phyloP scores from a whole-genome alignment of 2,329 filamentous ascomycete species.

The Venturia effusa region DNA sequence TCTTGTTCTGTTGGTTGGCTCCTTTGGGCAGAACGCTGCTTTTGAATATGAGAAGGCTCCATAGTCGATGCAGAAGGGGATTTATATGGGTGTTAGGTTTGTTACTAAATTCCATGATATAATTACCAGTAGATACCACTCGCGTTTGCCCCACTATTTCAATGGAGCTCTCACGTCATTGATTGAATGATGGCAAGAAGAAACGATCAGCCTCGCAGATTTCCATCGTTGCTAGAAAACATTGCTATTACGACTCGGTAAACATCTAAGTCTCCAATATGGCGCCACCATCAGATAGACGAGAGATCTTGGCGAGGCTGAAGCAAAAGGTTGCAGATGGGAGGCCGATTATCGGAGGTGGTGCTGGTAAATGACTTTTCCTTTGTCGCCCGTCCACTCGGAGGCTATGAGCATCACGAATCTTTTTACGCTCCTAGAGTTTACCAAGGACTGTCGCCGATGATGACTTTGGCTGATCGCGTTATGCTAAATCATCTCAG shows the following conservation, averaged over 20 bases:
- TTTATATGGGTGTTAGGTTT: too few species aligned
- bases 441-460: too few species aligned
- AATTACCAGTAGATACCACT: not conserved
- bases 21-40: not conserved
- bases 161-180: not conserved
- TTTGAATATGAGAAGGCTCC: not conserved
- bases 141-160: not conserved
- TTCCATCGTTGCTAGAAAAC: not conserved
- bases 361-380: constrained; percentile 36
- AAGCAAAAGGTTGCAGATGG: constrained; percentile 43
- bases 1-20: not conserved
- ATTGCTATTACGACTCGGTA: too few species aligned
- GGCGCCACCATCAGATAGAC: constrained; percentile 46
- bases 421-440: too few species aligned
- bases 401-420: too few species aligned
- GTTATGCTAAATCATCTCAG: constrained; percentile 22
- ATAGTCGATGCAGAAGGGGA: not conserved
- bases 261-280: constrained; percentile 27
- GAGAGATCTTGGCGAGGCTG: constrained; percentile 45
- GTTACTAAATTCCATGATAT: too few species aligned
- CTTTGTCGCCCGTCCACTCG: too few species aligned
- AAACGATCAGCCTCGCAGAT: not conserved
- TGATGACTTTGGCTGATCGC: too few species aligned
- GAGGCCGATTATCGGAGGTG: constrained; percentile 55
- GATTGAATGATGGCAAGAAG: not conserved